These are phyloP conservation scores for Spathaspora girioi DNA, from an alignment of 805 yeast species.

Conservation along the genomic window DNA sequence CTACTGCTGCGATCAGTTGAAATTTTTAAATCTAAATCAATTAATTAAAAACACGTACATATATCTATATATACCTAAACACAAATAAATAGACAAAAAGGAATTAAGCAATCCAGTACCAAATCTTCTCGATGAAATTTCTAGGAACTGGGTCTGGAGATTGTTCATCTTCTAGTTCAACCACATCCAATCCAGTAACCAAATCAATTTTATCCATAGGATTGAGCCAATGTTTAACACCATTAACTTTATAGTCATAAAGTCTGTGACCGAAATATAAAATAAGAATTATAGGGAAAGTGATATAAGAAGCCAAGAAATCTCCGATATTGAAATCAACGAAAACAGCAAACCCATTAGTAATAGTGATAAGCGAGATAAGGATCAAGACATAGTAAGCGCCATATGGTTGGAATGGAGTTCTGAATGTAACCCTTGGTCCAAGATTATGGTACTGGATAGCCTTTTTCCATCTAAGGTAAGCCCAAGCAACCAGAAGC, in stretches of 20 bases:
- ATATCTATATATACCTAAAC: not conserved
- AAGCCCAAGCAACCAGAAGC: slow-evolving; percentile 51
- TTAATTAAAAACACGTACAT: not conserved
- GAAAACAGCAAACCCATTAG: slow-evolving; percentile 74
- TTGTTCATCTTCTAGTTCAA: slow-evolving; percentile 49
- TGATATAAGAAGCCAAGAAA: slow-evolving; percentile 70
- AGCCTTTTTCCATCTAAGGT: slow-evolving; percentile 64
- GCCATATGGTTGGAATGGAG: slow-evolving; percentile 54
- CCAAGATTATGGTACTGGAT: slow-evolving; percentile 47
- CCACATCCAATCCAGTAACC: slow-evolving; percentile 54
- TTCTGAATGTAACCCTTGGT: slow-evolving; percentile 56
- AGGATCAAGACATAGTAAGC: slow-evolving; percentile 51
- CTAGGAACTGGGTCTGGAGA: slow-evolving; percentile 35
- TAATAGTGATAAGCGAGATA: slow-evolving; percentile 51
- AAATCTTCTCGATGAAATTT: slow-evolving; percentile 40
- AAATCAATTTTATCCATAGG: slow-evolving; percentile 61
- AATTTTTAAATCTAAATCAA: not conserved
- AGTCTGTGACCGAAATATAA: slow-evolving; percentile 58
- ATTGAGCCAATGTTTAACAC: slow-evolving; percentile 34
- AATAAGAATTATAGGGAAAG: slow-evolving; percentile 52
- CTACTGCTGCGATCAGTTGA: too few relatives aligned
- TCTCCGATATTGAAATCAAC: slow-evolving; percentile 53
- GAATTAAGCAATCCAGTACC: slow-evolving; percentile 48
- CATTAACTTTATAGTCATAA: slow-evolving; percentile 30
- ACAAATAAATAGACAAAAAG: not conserved